phyloP scores from a whole-genome alignment of 139 green algal genomes.

The Chlamydomonas schloesseri region DNA sequence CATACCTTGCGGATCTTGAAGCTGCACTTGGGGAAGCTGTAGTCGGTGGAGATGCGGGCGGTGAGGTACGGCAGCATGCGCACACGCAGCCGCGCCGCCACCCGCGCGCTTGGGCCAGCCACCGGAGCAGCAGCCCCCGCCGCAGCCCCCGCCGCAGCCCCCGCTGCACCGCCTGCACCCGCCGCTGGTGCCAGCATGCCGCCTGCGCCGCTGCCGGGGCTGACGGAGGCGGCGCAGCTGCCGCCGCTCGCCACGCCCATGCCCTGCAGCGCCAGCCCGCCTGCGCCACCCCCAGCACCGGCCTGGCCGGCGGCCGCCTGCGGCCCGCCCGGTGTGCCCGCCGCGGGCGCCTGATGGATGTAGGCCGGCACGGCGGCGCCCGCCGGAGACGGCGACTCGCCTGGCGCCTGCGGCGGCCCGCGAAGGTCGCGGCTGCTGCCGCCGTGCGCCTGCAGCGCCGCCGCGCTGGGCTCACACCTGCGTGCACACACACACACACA shows the following conservation, averaged over 20 bases:
- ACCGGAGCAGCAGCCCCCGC: background rate
- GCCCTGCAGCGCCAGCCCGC: no score
- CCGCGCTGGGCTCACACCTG: constrained; percentile 34
- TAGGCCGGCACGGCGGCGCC: background rate
- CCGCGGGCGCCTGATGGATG: no score
- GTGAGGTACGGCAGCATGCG: constrained; percentile 65
- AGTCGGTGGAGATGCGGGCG: constrained; percentile 47
- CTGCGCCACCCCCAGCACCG: no score
- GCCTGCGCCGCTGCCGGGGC: background rate
- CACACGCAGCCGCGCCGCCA: constrained; percentile 52
- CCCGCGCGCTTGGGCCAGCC: constrained; percentile 2
- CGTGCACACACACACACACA: no score
- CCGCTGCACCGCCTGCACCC: no score
- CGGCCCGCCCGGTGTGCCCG: background rate
- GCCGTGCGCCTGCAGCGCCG: background rate
- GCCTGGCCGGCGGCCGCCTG: no score
- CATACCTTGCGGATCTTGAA: constrained; percentile 51
- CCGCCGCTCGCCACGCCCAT: background rate
- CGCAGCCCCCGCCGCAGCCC: background rate
- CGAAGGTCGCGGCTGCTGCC: background rate
- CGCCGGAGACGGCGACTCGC: no score
- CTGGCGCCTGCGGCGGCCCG: background rate
- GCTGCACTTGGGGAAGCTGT: constrained; percentile 46
- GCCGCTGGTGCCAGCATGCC: no score
- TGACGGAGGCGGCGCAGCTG: no score